Conservation (phyloP, 352 stramenopile genomes). For the Globisporangium megalacanthum region DNA sequence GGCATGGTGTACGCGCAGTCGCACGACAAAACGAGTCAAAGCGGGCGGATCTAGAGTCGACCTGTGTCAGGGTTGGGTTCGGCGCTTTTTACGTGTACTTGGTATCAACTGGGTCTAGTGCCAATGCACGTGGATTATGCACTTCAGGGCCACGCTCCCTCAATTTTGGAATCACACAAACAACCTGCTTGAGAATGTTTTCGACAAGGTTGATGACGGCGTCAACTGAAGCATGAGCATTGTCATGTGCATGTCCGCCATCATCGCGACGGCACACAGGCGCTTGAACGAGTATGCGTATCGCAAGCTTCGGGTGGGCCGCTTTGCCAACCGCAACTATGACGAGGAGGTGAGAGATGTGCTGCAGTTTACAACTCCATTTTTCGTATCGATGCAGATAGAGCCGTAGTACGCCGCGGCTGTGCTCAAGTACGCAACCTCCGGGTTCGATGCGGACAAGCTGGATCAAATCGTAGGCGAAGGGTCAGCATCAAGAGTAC, state of each 20-base stretch:
- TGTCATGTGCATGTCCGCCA: not conserved
- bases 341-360: not conserved
- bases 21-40: constrained; percentile 6
- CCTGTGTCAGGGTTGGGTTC: too few species aligned
- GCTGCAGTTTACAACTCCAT: not conserved
- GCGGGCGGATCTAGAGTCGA: too few species aligned
- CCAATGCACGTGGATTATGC: too few species aligned
- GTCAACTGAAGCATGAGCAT: too few species aligned
- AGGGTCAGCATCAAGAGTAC: not conserved
- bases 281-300: not conserved
- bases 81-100: too few species aligned
- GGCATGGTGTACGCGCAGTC: constrained; percentile 8
- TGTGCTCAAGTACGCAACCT: not conserved
- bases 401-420: not conserved
- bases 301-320: too few species aligned
- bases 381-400: not conserved
- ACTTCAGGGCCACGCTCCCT: too few species aligned
- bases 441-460: not conserved
- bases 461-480: not conserved
- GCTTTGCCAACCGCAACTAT: not conserved
- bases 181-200: too few species aligned
- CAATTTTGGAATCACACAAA: too few species aligned
- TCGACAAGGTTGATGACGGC: too few species aligned
- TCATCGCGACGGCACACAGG: not conserved
- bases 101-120: too few species aligned